A percentile compares a stretch with the other conserved stretches of the same genome.
Evolutionary conservation across 768 basidiomycete genomes (phyloP).

Genomic region (Podaxis sp.): DNA sequence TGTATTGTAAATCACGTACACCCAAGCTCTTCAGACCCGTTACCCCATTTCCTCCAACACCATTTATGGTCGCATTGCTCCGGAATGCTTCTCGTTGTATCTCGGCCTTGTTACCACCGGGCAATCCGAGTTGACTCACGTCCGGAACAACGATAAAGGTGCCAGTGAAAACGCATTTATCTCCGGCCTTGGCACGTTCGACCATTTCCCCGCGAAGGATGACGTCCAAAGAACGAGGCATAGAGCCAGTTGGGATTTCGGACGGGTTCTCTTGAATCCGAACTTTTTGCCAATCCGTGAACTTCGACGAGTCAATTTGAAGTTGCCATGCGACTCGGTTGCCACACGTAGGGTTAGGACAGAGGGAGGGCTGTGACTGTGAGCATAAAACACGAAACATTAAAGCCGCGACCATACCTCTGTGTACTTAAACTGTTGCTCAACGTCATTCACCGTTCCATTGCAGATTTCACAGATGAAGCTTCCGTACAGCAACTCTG

Average conservation of each 20-base stretch:
- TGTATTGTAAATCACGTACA: conserved; percentile 94
- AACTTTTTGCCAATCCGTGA: conserved; percentile 99
- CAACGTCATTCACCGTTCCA: conserved; percentile 86
- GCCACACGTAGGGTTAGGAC: conserved; percentile 92
- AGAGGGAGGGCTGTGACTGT: conserved; percentile 72
- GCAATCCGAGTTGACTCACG: conserved; percentile 92
- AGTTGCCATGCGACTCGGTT: conserved; percentile 91
- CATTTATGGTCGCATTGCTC: conserved; percentile 57
- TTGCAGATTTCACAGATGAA: conserved; percentile 91
- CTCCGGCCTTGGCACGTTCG: conserved; percentile 98
- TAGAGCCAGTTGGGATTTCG: conserved; percentile 97
- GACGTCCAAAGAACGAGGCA: conserved; percentile 97
- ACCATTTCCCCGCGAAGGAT: conserved; percentile 94
- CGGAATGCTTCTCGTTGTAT: conserved; percentile 83
- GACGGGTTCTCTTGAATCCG: conserved; percentile 98
- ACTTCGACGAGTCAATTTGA: conserved; percentile 93
- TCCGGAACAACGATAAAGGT: conserved; percentile 99
- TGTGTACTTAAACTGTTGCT: conserved; percentile 99
- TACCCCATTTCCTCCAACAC: conserved; percentile 77
- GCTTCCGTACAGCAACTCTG: conserved; percentile 90
- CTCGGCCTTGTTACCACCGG: conserved; percentile 90
- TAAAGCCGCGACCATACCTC: conserved; percentile 53
- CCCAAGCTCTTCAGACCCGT: conserved; percentile 93
- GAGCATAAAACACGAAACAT: conserved; percentile 12
- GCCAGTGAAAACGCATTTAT: conserved; percentile 97